Conservation (phyloP, 2,329 filamentous ascomycete genomes). For the Cylindrodendrum hubeiense region DNA sequence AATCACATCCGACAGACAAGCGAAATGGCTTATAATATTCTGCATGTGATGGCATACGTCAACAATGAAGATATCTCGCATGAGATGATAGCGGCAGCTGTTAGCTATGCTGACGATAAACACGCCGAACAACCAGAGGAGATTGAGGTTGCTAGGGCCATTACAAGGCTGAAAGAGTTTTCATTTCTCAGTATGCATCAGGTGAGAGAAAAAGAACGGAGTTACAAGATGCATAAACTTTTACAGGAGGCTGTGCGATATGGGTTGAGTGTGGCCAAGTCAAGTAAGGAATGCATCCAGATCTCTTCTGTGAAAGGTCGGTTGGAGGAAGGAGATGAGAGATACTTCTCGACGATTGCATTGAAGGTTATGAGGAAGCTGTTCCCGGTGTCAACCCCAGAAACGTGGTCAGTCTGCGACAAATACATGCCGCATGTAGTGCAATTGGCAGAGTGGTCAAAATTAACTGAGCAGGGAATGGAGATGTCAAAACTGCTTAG, state of each 20-base stretch:
- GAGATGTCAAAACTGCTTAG: constrained; percentile 26
- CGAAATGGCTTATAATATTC: constrained; percentile 43
- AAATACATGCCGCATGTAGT: constrained; percentile 46
- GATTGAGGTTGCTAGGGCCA: constrained; percentile 27
- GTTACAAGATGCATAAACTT: constrained; percentile 49
- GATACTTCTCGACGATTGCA: constrained; percentile 41
- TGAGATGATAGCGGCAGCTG: constrained; percentile 40
- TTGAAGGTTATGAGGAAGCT: constrained; percentile 33
- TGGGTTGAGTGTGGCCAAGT: constrained; percentile 13
- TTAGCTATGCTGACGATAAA: not conserved
- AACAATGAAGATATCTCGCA: constrained; percentile 48
- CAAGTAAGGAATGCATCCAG: no score
- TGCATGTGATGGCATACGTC: constrained; percentile 48
- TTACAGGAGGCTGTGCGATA: constrained; percentile 46
- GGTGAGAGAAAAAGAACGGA: constrained; percentile 1
- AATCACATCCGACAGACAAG: constrained; percentile 45
- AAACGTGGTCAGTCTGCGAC: constrained; percentile 41
- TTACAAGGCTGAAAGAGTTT: constrained; percentile 48
- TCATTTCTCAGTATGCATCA: constrained; percentile 46
- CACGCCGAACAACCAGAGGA: not conserved
- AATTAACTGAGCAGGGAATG: constrained; percentile 31
- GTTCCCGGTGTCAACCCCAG: constrained; percentile 33
- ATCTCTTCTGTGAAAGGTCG: no score
- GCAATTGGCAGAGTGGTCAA: constrained; percentile 40
- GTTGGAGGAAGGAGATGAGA: not conserved